Evolutionary conservation across 192 early-diverging fungal genomes (phyloP).

Genomic region (Obelidium mucronatum): DNA sequence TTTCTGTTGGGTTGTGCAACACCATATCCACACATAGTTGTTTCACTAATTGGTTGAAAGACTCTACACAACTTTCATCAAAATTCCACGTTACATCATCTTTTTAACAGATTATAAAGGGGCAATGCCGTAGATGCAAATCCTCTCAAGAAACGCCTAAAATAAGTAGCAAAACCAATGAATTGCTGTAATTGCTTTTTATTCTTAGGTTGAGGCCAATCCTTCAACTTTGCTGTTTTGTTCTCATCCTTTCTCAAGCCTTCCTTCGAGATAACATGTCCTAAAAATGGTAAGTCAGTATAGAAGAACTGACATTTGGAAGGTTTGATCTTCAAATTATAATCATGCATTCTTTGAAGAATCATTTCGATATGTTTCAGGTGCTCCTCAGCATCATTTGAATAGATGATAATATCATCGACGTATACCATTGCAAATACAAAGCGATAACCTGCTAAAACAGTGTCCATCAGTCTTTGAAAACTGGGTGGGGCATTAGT

Average conservation of each 20-base stretch:
- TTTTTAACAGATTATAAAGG: constrained; percentile 31
- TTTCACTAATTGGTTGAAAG: constrained; percentile 43
- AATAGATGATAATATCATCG: constrained; percentile 54
- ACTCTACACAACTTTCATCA: constrained; percentile 1
- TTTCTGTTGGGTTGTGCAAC: not conserved
- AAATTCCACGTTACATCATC: not conserved
- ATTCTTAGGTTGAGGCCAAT: constrained; percentile 34
- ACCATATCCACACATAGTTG: constrained; percentile 21
- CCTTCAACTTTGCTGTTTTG: constrained; percentile 38
- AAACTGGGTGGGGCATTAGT: constrained; percentile 50
- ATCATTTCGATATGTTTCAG: constrained; percentile 36
- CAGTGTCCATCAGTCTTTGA: constrained; percentile 45
- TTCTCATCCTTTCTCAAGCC: constrained; percentile 36
- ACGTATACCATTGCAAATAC: constrained; percentile 48
- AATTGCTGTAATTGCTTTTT: constrained; percentile 27
- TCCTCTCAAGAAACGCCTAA: constrained; percentile 39
- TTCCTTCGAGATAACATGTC: constrained; percentile 43
- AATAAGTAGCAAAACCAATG: constrained; percentile 47
- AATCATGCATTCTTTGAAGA: constrained; percentile 35
- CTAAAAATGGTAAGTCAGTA: constrained; percentile 41
- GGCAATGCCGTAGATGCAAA: constrained; percentile 35
- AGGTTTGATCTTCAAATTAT: constrained; percentile 44
- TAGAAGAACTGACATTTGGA: constrained; percentile 46
- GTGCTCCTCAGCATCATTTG: constrained; percentile 42
- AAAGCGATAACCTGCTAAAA: constrained; percentile 37